phyloP scores from a whole-genome alignment of 176 grass and related monocot genomes.

The Otatea glauca region DNA sequence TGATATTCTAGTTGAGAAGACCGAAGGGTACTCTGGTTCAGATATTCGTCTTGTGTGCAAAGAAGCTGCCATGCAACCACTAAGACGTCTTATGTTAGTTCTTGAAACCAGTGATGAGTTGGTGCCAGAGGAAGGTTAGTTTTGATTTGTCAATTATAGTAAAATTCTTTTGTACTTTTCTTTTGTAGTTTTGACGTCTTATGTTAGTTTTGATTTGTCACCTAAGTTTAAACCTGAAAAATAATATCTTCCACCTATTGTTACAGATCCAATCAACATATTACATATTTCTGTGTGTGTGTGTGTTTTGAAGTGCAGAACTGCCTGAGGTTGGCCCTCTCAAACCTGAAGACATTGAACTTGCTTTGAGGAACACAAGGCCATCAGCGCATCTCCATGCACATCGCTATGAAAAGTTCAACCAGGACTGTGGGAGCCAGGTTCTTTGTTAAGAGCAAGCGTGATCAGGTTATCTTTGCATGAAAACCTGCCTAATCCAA shows the following conservation, averaged over 20 bases:
- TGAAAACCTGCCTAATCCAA: background rate
- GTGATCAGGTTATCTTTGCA: conserved; percentile 27
- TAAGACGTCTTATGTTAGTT: conserved; percentile 76
- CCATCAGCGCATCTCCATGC: conserved; percentile 92
- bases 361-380: conserved; percentile 83
- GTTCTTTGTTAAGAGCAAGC: conserved; percentile 49
- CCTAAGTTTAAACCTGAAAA: background rate
- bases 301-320: conserved; percentile 47
- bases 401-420: conserved; percentile 81
- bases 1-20: conserved; percentile 70
- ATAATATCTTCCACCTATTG: background rate
- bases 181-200: background rate
- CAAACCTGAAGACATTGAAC: conserved; percentile 64
- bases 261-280: background rate
- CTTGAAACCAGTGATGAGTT: conserved; percentile 64
- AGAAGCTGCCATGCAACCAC: conserved; percentile 95
- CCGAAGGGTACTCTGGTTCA: conserved; percentile 92
- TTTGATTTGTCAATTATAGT: background rate
- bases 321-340: conserved; percentile 78
- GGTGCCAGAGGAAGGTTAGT: conserved; percentile 68
- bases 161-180: background rate
- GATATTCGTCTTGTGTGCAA: conserved; percentile 92
- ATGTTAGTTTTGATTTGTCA: background rate
- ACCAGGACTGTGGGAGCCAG: conserved; percentile 90
- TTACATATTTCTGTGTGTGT: background rate